Percentiles rank a stretch among this genome's conserved stretches.
Conservation (phyloP, 331 rosid genomes). For the Spiraea crenata region DNA sequence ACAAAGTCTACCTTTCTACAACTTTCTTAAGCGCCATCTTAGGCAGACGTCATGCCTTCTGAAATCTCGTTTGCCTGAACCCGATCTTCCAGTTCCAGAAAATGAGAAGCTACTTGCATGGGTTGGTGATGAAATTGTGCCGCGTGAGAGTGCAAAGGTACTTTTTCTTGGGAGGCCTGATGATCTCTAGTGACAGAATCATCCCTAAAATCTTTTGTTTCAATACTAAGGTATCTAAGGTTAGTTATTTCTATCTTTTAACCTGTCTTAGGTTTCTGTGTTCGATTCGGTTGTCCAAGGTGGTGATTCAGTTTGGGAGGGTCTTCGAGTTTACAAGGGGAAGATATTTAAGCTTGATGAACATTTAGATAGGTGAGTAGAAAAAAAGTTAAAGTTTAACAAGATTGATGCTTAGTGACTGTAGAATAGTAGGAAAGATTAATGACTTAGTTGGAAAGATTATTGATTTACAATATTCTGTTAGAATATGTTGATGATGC, state of each 20-base stretch:
- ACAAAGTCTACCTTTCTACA: constrained; percentile 72
- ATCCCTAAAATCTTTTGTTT: constrained; percentile 19
- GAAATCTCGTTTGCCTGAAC: constrained; percentile 56
- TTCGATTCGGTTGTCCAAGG: constrained; percentile 92
- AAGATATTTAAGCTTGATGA: constrained; percentile 83
- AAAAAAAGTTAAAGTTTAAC: constrained; percentile 4
- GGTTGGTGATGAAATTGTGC: constrained; percentile 81
- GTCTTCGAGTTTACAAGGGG: constrained; percentile 74
- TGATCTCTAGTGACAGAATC: constrained; percentile 11
- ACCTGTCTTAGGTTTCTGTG: constrained; percentile 64
- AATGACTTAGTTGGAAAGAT: background rate
- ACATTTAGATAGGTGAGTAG: constrained; percentile 73
- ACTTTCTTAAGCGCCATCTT: constrained; percentile 58
- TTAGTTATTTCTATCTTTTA: constrained; percentile 28
- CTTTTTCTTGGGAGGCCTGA: constrained; percentile 6
- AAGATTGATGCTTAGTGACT: constrained; percentile 11
- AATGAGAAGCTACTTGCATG: constrained; percentile 78
- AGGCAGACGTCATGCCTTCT: constrained; percentile 48
- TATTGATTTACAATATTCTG: background rate
- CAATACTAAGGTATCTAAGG: constrained; percentile 14
- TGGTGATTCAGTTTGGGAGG: constrained; percentile 94
- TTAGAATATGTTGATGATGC: background rate
- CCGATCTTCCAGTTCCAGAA: constrained; percentile 79
- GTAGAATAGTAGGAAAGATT: background rate
- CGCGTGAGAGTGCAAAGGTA: constrained; percentile 87